These are phyloP conservation scores for Aureoboletus auriporus DNA, from an alignment of 768 basidiomycete genomes.

Conservation along the genomic window DNA sequence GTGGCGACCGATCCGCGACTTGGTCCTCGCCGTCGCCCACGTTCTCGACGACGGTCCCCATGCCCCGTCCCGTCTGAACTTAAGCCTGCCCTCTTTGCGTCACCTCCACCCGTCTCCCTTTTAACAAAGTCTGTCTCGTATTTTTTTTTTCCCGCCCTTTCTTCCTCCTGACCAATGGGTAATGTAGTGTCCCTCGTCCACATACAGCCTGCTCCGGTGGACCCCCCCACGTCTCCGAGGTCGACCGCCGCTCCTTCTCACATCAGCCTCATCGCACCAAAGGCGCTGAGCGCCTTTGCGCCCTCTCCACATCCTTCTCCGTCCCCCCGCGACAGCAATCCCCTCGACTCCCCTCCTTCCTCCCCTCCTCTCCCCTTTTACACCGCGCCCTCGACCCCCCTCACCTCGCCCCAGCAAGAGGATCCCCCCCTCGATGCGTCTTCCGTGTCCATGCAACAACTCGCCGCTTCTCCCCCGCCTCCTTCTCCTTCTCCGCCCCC, in stretches of 20 bases:
- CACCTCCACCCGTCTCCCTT: constrained; percentile 1
- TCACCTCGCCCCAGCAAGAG: constrained; percentile 39
- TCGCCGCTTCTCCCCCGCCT: constrained; percentile 20
- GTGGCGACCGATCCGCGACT: too few relatives aligned
- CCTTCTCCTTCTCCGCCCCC: constrained; percentile 24
- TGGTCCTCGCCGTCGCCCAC: too few relatives aligned
- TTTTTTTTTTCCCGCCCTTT: constrained; percentile 1
- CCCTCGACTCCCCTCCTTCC: constrained; percentile 33
- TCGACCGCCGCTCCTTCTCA: constrained; percentile 28
- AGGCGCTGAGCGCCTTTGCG: too few relatives aligned
- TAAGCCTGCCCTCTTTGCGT: too few relatives aligned
- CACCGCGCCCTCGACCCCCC: constrained; percentile 47
- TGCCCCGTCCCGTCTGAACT: too few relatives aligned
- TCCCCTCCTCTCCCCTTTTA: constrained; percentile 41
- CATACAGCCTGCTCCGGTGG: constrained; percentile 15
- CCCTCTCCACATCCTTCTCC: too few relatives aligned
- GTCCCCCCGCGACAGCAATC: too few relatives aligned
- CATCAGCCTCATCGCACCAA: constrained; percentile 24
- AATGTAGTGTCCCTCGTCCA: constrained; percentile 31
- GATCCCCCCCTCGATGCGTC: constrained; percentile 24
- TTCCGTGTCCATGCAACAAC: constrained; percentile 15
- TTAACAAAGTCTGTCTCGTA: constrained; percentile 19
- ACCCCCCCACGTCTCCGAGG: constrained; percentile 8
- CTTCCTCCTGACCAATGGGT: constrained; percentile 23
- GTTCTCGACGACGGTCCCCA: too few relatives aligned